Evolutionary conservation across 352 stramenopile species (phyloP).

Genomic region (Phytophthora kernoviae): DNA sequence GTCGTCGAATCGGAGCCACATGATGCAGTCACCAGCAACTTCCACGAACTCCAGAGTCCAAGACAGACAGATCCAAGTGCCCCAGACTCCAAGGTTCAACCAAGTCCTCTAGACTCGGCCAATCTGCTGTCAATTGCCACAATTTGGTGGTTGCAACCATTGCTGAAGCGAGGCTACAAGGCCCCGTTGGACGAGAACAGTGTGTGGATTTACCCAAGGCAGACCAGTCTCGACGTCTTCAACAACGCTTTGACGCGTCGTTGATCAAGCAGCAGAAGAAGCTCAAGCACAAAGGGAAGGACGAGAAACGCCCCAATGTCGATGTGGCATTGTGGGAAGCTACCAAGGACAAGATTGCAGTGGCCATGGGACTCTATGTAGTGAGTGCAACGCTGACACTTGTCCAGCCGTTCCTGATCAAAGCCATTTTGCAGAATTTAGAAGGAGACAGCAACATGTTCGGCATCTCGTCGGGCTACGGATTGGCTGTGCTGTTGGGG

Average conservation of each 20-base stretch:
- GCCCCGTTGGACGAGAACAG: slow-evolving; percentile 36
- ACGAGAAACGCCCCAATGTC: slow-evolving; percentile 31
- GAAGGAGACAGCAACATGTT: slow-evolving; percentile 42
- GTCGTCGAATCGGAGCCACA: not conserved
- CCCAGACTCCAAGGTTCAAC: slow-evolving; percentile 2
- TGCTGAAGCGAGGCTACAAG: slow-evolving; percentile 42
- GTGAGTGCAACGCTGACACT: slow-evolving; percentile 45
- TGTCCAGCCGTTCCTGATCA: slow-evolving; percentile 63
- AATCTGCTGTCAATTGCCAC: slow-evolving; percentile 50
- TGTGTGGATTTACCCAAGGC: slow-evolving; percentile 46
- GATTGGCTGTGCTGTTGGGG: slow-evolving; percentile 43
- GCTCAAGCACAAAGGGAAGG: not conserved
- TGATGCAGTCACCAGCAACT: not conserved
- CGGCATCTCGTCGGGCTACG: slow-evolving; percentile 55
- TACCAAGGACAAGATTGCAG: slow-evolving; percentile 39
- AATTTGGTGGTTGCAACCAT: slow-evolving; percentile 58
- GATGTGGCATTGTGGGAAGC: slow-evolving; percentile 52
- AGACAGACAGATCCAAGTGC: not conserved
- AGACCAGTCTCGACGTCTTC: slow-evolving; percentile 48
- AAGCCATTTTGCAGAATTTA: slow-evolving; percentile 55
- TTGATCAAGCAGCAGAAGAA: slow-evolving; percentile 32
- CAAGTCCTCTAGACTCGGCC: slow-evolving; percentile 43
- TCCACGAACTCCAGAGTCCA: slow-evolving; percentile 16
- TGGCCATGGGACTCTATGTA: slow-evolving; percentile 39
- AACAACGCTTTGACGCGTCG: slow-evolving; percentile 47